Percentiles rank a stretch among this genome's conserved stretches.
phyloP scores from a whole-genome alignment of 371 early-diverging fungal species.

The Parasitella parasitica region DNA sequence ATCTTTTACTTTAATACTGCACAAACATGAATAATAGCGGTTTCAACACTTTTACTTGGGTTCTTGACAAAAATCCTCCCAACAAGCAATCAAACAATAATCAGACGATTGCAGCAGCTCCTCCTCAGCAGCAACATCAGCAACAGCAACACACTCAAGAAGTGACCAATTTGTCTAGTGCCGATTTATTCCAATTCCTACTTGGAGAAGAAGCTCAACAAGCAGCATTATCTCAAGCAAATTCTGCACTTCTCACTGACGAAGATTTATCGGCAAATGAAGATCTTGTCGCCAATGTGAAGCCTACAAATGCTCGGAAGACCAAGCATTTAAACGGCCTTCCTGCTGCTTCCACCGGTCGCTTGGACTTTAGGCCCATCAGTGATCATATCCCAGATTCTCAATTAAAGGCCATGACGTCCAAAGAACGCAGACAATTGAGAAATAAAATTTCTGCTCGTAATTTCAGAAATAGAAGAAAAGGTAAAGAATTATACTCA shows the following conservation, averaged over 20 bases:
- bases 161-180: neutral
- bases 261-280: slow-evolving; percentile 9
- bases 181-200: slow-evolving; percentile 19
- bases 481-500: slow-evolving; percentile 60
- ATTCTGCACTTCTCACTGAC: neutral
- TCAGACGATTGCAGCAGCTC: too few relatives aligned
- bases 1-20: neutral
- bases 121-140: neutral
- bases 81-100: neutral
- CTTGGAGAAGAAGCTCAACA: slow-evolving; percentile 11
- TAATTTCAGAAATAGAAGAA: slow-evolving; percentile 85
- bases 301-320: neutral
- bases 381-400: slow-evolving; percentile 26
- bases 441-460: slow-evolving; percentile 91
- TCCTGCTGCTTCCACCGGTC: slow-evolving; percentile 12
- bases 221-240: neutral
- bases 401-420: slow-evolving; percentile 61
- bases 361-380: slow-evolving; percentile 21
- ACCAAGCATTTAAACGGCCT: neutral
- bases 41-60: slow-evolving; percentile 12
- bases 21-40: slow-evolving; percentile 3
- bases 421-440: slow-evolving; percentile 86
- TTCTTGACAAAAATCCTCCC: neutral
- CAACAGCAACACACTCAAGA: neutral
- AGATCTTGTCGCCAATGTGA: neutral